These are phyloP conservation scores for Quercus tomentella DNA, from an alignment of 331 rosid genomes.

Conservation along the genomic window DNA sequence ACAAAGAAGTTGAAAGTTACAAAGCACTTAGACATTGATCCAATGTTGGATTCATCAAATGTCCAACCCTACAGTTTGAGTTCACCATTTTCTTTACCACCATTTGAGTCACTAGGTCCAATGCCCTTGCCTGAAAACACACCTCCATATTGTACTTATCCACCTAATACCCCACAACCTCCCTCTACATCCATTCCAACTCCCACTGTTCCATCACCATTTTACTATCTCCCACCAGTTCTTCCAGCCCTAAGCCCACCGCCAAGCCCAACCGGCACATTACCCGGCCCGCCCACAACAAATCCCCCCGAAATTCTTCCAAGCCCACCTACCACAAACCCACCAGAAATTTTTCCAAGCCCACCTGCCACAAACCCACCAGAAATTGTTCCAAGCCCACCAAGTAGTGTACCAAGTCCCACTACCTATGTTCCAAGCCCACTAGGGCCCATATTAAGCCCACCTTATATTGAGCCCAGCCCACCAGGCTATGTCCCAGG, in stretches of 20 bases:
- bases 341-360: conserved; percentile 33
- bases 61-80: conserved; percentile 57
- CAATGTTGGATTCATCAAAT: conserved; percentile 40
- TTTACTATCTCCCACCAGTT: conserved; percentile 30
- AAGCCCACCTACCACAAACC: conserved; percentile 24
- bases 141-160: conserved; percentile 62
- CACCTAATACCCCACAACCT: conserved; percentile 50
- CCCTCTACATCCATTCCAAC: conserved; percentile 47
- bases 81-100: conserved; percentile 73
- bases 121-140: conserved; percentile 44
- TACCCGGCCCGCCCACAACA: conserved; percentile 29
- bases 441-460: conserved; percentile 24
- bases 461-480: not conserved
- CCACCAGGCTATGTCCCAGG: conserved; percentile 36
- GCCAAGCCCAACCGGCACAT: conserved; percentile 31
- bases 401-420: conserved; percentile 28
- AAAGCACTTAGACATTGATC: conserved; percentile 38
- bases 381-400: conserved; percentile 30
- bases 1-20: conserved; percentile 45
- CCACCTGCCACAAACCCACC: conserved; percentile 36
- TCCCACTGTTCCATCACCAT: conserved; percentile 32
- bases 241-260: conserved; percentile 62
- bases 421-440: conserved; percentile 55
- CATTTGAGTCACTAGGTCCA: conserved; percentile 76
- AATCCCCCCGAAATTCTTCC: not conserved